These are phyloP conservation scores for Teratosphaeria viscida DNA, from an alignment of 2,329 filamentous ascomycete genomes.

Conservation along the genomic window DNA sequence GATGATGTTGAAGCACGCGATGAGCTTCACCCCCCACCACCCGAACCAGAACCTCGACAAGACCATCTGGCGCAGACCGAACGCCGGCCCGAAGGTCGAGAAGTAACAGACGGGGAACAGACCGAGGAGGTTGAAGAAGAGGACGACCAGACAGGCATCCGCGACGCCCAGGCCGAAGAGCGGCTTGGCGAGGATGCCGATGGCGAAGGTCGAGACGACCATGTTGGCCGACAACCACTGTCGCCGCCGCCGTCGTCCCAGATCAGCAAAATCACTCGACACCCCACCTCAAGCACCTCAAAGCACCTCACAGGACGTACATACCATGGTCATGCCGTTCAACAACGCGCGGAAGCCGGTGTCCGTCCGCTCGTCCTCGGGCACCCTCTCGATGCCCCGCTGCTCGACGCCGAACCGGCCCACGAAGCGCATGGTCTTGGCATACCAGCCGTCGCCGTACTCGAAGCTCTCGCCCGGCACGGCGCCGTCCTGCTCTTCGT, in stretches of 20 bases:
- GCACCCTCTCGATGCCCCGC: conserved; percentile 65
- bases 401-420: conserved; percentile 60
- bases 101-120: conserved; percentile 65
- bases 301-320: background rate
- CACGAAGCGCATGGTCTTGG: conserved; percentile 52
- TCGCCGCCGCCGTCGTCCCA: conserved; percentile 46
- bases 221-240: conserved; percentile 71
- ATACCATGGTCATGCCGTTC: conserved; percentile 61
- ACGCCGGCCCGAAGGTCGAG: conserved; percentile 63
- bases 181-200: conserved; percentile 60
- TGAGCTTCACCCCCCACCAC: conserved; percentile 26
- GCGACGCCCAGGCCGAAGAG: conserved; percentile 62
- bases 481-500: conserved; percentile 32
- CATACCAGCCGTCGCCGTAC: conserved; percentile 45
- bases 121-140: conserved; percentile 70
- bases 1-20: conserved; percentile 34
- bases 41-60: conserved; percentile 70
- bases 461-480: conserved; percentile 50
- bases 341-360: conserved; percentile 42
- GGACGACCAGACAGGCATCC: conserved; percentile 59
- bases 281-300: background rate
- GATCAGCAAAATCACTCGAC: background rate
- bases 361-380: conserved; percentile 57
- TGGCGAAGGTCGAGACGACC: conserved; percentile 66
- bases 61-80: conserved; percentile 71